Evolutionary conservation across 2,329 filamentous ascomycete species (phyloP), one percentile per base, ranked within the genome.

Genomic region (Ophiocordyceps sinensis): DNA sequence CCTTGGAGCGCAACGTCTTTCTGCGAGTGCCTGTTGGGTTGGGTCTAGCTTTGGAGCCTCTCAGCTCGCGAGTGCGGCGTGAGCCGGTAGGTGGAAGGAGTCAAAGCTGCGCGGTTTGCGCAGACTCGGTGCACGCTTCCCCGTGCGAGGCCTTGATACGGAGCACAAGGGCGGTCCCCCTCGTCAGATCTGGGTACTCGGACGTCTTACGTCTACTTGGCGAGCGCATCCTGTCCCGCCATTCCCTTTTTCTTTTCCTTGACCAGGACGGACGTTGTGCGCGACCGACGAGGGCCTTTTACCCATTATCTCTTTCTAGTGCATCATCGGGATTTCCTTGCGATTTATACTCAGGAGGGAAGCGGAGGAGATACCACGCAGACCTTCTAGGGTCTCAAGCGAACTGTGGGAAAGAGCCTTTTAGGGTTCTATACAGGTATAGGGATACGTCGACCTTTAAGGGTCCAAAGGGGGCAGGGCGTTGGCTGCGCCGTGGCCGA

Each of bases 281-380:
- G 23, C 23, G 23, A 23, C 29, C 14, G 9, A 23, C 3, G 5
- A 37, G 26, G 7, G 3, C 13, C n/a, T 37, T 28, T 37, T 9
- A 21, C 37, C 38, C 26, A 19, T 34, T 36, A 28, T 36, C 15
- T 26, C 4, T 38, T 28, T 10, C 11, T 23, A 39, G 6, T 17
- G 7, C 15, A 6, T n/a, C 36, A 17, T 9, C 28, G 13, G 13
- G 39, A 17, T 38, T 41, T 36, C 41, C 40, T 48, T 43, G 44
- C 41, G 38, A n/a, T 44, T 34, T 9, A 44, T 39, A 30, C 41
- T 36, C 41, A 41, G 42, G 44, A 31, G 40, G 45, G 45, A 44
- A 46, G 45, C 41, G 48, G 45, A 49, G 48, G 48, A 50, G 42
- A 50, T 50, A 49, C 47, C 48, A 49, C 28, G 35, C 29, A 31